Percentiles rank a stretch among this genome's conserved stretches.
These are phyloP conservation scores for Triticum monococcum DNA, from an alignment of 176 grass and related monocot genomes.

Conservation along the genomic window DNA sequence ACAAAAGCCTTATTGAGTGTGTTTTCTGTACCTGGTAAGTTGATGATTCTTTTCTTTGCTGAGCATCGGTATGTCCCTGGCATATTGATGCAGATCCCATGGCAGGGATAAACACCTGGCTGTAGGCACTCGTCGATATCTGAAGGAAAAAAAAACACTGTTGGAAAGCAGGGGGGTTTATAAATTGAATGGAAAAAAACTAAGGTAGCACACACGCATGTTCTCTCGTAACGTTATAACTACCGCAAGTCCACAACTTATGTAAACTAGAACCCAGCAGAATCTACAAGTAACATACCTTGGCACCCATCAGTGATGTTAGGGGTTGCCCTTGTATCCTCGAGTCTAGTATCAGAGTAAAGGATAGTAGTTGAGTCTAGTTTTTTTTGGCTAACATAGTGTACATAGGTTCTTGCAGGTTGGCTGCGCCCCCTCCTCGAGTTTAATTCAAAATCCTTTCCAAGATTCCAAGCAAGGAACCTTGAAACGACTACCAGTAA, in stretches of 20 bases:
- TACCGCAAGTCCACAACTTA: neutral
- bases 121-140: constrained; percentile 32
- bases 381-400: no score
- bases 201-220: neutral
- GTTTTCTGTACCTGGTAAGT: neutral
- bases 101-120: constrained; percentile 29
- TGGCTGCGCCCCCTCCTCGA: neutral
- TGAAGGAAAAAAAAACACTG: neutral
- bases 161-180: neutral
- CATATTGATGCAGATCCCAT: constrained; percentile 32
- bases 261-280: neutral
- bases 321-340: constrained; percentile 32
- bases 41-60: neutral
- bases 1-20: neutral
- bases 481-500: no score
- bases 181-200: neutral
- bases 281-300: constrained; percentile 1
- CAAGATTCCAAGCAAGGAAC: no score
- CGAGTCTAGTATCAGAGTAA: neutral
- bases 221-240: neutral
- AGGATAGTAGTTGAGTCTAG: no score
- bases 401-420: neutral
- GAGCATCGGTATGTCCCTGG: constrained; percentile 27
- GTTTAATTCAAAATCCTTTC: no score
- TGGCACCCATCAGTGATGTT: constrained; percentile 32